phyloP scores from a whole-genome alignment of 2,329 filamentous ascomycete genomes.

The Epichloe gansuensis region DNA sequence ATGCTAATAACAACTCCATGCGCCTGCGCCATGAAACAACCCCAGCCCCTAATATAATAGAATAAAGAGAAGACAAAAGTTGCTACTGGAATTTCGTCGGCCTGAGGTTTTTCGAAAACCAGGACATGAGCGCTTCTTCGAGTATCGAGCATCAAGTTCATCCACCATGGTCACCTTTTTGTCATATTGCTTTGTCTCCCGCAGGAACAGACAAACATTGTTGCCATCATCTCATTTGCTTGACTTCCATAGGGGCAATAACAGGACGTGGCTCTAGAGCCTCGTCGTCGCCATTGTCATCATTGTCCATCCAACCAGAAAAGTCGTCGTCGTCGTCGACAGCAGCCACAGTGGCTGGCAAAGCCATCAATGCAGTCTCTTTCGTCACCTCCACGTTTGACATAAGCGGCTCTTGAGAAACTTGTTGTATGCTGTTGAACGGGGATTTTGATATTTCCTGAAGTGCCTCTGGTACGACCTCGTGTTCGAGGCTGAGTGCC shows the following conservation, averaged over 20 bases:
- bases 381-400: background rate
- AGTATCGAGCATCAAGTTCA: background rate
- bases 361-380: conserved; percentile 6
- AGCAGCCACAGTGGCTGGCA: conserved; percentile 6
- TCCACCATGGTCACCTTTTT: background rate
- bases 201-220: background rate
- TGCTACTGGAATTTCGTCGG: background rate
- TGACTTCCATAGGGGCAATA: background rate
- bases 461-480: background rate
- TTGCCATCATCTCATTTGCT: background rate
- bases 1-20: background rate
- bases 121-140: background rate
- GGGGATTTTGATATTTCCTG: background rate
- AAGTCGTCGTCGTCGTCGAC: conserved; percentile 12
- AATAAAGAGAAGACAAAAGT: background rate
- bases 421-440: background rate
- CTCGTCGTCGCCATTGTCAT: conserved; percentile 1
- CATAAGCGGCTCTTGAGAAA: background rate
- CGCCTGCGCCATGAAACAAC: background rate
- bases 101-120: background rate
- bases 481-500: no score
- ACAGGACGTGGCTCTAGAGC: background rate
- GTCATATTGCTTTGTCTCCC: background rate
- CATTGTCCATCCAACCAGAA: conserved; percentile 18
- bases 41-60: background rate